These are phyloP conservation scores for Ulmus americana DNA, from an alignment of 331 rosid genomes.

Conservation along the genomic window DNA sequence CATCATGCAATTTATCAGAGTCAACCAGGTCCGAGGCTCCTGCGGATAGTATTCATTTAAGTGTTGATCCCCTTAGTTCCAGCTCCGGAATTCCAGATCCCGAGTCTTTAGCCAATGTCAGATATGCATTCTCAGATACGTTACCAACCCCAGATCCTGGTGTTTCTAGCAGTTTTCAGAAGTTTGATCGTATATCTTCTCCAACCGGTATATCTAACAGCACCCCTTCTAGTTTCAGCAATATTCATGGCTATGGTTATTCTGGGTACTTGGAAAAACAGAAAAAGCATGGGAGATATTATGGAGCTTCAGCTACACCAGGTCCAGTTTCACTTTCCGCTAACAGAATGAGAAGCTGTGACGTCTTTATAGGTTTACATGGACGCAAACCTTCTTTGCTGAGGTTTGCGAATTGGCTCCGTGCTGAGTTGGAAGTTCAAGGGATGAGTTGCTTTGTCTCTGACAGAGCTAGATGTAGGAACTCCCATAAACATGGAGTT, in stretches of 20 bases:
- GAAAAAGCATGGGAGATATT: constrained; percentile 37
- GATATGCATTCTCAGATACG: constrained; percentile 42
- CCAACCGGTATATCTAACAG: constrained; percentile 54
- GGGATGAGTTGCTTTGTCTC: constrained; percentile 79
- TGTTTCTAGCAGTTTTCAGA: constrained; percentile 49
- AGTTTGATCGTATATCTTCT: constrained; percentile 53
- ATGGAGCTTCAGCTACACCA: constrained; percentile 31
- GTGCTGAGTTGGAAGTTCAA: constrained; percentile 76
- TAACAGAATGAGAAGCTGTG: constrained; percentile 60
- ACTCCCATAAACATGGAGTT: constrained; percentile 49
- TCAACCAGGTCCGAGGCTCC: constrained; percentile 40
- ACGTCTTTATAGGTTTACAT: constrained; percentile 69
- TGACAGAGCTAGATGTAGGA: constrained; percentile 65
- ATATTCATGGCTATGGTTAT: constrained; percentile 28
- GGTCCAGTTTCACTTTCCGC: constrained; percentile 61
- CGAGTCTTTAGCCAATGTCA: constrained; percentile 37
- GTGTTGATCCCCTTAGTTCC: constrained; percentile 45
- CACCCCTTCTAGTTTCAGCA: constrained; percentile 44
- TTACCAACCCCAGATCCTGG: constrained; percentile 41
- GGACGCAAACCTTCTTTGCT: constrained; percentile 59
- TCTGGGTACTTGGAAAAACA: constrained; percentile 40
- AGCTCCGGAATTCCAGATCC: constrained; percentile 47
- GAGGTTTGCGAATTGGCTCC: constrained; percentile 70
- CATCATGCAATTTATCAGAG: constrained; percentile 63
- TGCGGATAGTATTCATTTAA: constrained; percentile 43